A percentile compares a stretch with the other conserved stretches of the same genome.
These are phyloP conservation scores for Penicillium coprophilum DNA, from an alignment of 495 filamentous ascomycete species.

Conservation along the genomic window DNA sequence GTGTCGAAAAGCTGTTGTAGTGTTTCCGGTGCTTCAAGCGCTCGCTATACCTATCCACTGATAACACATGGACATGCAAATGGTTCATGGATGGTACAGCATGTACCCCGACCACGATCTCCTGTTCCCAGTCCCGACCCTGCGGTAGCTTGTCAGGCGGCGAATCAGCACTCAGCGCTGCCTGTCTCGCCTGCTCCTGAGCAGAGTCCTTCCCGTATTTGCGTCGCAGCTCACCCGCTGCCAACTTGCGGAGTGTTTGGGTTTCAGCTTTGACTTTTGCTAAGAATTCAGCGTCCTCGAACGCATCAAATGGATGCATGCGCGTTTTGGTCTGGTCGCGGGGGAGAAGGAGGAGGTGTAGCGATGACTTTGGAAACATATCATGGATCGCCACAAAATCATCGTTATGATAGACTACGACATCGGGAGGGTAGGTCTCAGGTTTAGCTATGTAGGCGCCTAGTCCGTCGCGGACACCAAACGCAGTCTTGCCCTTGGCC, in stretches of 20 bases:
- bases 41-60: constrained; percentile 67
- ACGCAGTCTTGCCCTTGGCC: constrained; percentile 31
- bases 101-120: constrained; percentile 78
- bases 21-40: constrained; percentile 78
- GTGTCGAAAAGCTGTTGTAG: constrained; percentile 87
- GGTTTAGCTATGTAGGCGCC: constrained; percentile 71
- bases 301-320: constrained; percentile 76
- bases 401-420: constrained; percentile 67
- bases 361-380: constrained; percentile 75
- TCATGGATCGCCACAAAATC: constrained; percentile 82
- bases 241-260: constrained; percentile 58
- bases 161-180: constrained; percentile 50
- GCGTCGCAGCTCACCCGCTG: constrained; percentile 73
- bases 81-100: constrained; percentile 89
- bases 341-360: constrained; percentile 86
- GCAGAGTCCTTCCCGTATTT: constrained; percentile 62
- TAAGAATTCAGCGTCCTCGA: constrained; percentile 71
- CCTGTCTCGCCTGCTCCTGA: constrained; percentile 55
- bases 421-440: constrained; percentile 54
- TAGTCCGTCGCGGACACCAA: constrained; percentile 59
- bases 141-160: constrained; percentile 55
- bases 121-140: constrained; percentile 76
- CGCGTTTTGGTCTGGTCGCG: constrained; percentile 60
- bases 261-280: constrained; percentile 59
- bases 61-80: constrained; percentile 86